Percentiles rank a stretch among this genome's conserved stretches.
Conservation (phyloP, 208 protist species). For the Crithidia fasciculata region DNA sequence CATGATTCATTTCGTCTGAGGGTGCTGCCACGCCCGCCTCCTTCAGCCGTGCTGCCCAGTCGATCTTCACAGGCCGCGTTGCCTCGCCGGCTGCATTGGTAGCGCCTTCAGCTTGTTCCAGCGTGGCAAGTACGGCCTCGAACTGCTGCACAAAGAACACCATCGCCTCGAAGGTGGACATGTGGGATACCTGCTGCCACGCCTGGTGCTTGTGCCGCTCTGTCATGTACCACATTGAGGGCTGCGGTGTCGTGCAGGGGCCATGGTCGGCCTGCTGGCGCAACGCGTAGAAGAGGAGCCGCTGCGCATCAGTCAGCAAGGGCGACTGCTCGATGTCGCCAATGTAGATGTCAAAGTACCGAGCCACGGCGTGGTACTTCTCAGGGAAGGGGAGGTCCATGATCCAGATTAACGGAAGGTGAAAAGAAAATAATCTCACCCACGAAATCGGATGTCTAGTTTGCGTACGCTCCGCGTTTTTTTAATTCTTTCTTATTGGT, state of each 20-base stretch:
- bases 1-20: no score
- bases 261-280: slow-evolving; percentile 73
- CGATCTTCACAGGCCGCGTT: background rate
- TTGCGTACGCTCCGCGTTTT: no score
- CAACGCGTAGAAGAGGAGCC: slow-evolving; percentile 81
- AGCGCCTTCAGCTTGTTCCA: slow-evolving; percentile 15
- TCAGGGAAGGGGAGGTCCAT: slow-evolving; percentile 78
- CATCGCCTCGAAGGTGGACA: slow-evolving; percentile 84
- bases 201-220: slow-evolving; percentile 78
- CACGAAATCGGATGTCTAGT: no score
- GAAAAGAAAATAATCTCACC: no score
- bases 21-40: no score
- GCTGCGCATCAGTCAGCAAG: slow-evolving; percentile 56
- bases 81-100: background rate
- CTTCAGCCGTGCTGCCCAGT: slow-evolving; percentile 27
- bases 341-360: slow-evolving; percentile 65
- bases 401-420: no score
- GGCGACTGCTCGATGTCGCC: slow-evolving; percentile 56
- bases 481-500: no score
- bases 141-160: slow-evolving; percentile 79
- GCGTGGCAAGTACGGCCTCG: slow-evolving; percentile 33
- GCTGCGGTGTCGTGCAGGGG: slow-evolving; percentile 58
- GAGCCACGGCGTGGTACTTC: slow-evolving; percentile 62
- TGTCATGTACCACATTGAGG: slow-evolving; percentile 63
- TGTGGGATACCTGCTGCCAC: slow-evolving; percentile 70